Percentiles rank a stretch among this genome's conserved stretches.
Conservation (phyloP, 2,329 filamentous ascomycete species). For the Emmonsiellopsis sp. region DNA sequence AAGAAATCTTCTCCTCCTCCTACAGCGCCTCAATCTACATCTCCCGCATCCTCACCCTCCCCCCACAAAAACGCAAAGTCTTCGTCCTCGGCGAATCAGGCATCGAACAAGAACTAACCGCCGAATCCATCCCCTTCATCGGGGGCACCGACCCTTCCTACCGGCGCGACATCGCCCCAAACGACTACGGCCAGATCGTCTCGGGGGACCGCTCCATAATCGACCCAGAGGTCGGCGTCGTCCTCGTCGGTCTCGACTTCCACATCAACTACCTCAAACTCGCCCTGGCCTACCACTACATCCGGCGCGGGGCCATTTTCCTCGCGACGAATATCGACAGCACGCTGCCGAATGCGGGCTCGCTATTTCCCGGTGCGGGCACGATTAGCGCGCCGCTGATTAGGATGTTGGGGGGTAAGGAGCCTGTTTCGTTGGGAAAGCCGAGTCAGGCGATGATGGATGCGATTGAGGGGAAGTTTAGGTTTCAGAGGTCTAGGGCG, state of each 20-base stretch:
- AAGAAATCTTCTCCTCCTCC: slow-evolving; percentile 92
- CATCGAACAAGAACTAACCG: slow-evolving; percentile 77
- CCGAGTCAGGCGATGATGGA: slow-evolving; percentile 99
- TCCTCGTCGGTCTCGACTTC: slow-evolving; percentile 85
- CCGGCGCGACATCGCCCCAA: slow-evolving; percentile 67
- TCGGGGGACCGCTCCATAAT: slow-evolving; percentile 59
- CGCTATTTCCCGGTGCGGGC: slow-evolving; percentile 86
- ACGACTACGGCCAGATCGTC: slow-evolving; percentile 72
- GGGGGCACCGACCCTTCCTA: slow-evolving; percentile 77
- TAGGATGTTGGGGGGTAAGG: slow-evolving; percentile 55
- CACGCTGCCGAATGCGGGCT: slow-evolving; percentile 71
- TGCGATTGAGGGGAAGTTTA: slow-evolving; percentile 91
- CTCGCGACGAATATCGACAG: slow-evolving; percentile 90
- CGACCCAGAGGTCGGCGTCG: slow-evolving; percentile 81
- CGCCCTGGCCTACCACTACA: slow-evolving; percentile 74
- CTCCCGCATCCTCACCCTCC: slow-evolving; percentile 75
- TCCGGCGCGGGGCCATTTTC: slow-evolving; percentile 70
- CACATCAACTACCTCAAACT: slow-evolving; percentile 94
- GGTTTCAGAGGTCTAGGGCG: slow-evolving; percentile 70
- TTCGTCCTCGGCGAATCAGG: slow-evolving; percentile 87
- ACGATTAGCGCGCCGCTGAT: slow-evolving; percentile 69
- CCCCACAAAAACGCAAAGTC: slow-evolving; percentile 76
- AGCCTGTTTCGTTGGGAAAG: slow-evolving; percentile 78
- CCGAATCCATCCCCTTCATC: slow-evolving; percentile 69
- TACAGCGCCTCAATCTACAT: slow-evolving; percentile 97